Evolutionary conservation across 2,329 filamentous ascomycete genomes (phyloP), one percentile per base, ranked within the genome.

Genomic region (Keithomyces neogunnii): DNA sequence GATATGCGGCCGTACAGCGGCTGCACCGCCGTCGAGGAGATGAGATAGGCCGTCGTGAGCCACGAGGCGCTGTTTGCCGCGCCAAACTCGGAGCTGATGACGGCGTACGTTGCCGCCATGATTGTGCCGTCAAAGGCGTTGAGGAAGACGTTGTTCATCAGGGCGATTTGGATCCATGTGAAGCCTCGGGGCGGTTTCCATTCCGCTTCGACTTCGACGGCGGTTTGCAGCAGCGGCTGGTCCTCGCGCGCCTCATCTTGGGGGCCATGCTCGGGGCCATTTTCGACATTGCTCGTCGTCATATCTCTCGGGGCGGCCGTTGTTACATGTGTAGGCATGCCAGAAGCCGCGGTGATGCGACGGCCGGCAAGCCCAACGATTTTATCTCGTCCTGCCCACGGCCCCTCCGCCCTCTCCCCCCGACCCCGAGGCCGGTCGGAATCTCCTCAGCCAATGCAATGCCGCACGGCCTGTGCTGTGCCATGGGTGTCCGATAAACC

Each of bases 51-150:
- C 0, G 85, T 89, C 1, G 84, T 86, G 28, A 89, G 69, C 86
- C 86, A 89, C 0, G 85, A 88, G 1, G 86, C 85, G 9, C 81
- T 80, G 60, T 89, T 88, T 9, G 84, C 83, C 3, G 85, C 79
- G 55, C 81, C 73, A 61, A 89, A 89, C 57, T 87, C 79, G n/a
- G 84, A 88, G 45, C 83, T 85, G 56, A 89, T 88, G 49, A 86
- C 80, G 3, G 84, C 83, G 62, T 89, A 86, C 2, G 82, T 86
- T 2, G 85, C 82, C 0, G 85, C 85, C 62, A 86, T 89, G 51
- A 89, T 75, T 0, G 86, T 89, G 3, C 82, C 79, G 63, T 89
- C 86, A 57, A 89, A 88, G 2, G 80, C 81, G 30, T 77, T 78
- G 7, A 85, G 72, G 53, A 85, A 85, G 19, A 85, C 80, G 54